Evolutionary conservation across 2,329 filamentous ascomycete species (phyloP).

Genomic region (Talaromyces marneffei): DNA sequence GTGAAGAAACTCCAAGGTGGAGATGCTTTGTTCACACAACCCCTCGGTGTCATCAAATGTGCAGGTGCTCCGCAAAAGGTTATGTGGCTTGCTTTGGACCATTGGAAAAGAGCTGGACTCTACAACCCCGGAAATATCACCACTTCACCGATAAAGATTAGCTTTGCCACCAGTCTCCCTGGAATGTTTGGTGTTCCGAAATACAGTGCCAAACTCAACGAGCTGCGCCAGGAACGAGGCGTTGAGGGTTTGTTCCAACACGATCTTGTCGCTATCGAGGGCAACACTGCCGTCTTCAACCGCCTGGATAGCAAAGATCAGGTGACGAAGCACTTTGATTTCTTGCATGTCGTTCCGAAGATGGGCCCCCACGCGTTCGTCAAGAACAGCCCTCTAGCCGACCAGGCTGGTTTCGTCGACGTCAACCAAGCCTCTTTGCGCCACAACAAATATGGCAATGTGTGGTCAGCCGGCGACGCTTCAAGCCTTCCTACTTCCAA

Average conservation of each 20-base stretch:
- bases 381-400: constrained; percentile 49
- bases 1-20: constrained; percentile 48
- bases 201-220: constrained; percentile 51
- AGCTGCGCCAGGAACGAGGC: constrained; percentile 48
- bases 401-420: constrained; percentile 54
- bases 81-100: constrained; percentile 57
- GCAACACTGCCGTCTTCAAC: constrained; percentile 49
- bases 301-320: constrained; percentile 39
- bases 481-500: constrained; percentile 56
- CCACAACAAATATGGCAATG: constrained; percentile 51
- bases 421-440: constrained; percentile 50
- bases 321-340: constrained; percentile 48
- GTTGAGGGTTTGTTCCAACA: constrained; percentile 57
- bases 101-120: constrained; percentile 52
- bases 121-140: constrained; percentile 41
- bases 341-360: constrained; percentile 55
- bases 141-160: constrained; percentile 44
- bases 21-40: constrained; percentile 55
- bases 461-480: constrained; percentile 56
- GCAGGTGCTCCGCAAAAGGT: constrained; percentile 58
- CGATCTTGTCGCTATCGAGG: constrained; percentile 50
- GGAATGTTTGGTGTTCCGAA: constrained; percentile 58
- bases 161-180: constrained; percentile 52
- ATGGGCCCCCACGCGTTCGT: constrained; percentile 54
- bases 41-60: constrained; percentile 55